Evolutionary conservation across 2,329 filamentous ascomycete genomes (phyloP).

Genomic region (Dryadomyces sulphureus): DNA sequence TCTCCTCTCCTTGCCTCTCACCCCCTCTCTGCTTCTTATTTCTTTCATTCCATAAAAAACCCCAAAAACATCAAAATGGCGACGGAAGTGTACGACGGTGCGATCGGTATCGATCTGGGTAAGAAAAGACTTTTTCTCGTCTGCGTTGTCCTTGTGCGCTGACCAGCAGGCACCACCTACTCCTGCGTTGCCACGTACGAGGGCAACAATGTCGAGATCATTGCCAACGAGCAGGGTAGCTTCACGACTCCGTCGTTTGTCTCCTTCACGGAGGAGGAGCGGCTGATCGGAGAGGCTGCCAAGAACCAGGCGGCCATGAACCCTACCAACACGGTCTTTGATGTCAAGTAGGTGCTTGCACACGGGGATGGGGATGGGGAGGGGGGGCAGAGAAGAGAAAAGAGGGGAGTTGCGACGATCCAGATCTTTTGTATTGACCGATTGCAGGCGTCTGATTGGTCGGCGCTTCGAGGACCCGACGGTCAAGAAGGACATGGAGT

Average conservation of each 20-base stretch:
- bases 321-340: conserved; percentile 91
- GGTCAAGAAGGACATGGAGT: conserved; percentile 98
- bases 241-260: conserved; percentile 73
- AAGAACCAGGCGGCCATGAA: conserved; percentile 99
- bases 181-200: conserved; percentile 99
- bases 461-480: conserved; percentile 88
- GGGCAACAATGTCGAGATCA: conserved; percentile 99
- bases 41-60: neutral
- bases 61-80: conserved; percentile 50
- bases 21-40: neutral
- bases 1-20: neutral
- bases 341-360: conserved; percentile 68
- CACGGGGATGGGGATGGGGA: too few species aligned
- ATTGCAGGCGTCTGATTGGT: conserved; percentile 83
- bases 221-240: conserved; percentile 84
- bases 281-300: conserved; percentile 90
- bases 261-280: conserved; percentile 92
- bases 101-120: conserved; percentile 99
- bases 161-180: conserved; percentile 78
- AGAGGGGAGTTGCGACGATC: neutral
- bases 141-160: neutral
- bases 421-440: conserved; percentile 4
- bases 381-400: neutral
- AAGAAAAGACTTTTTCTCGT: conserved; percentile 22
- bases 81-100: conserved; percentile 98